Conservation (phyloP, 176 grass and related monocot species). For the Alloteropsis semialata region DNA sequence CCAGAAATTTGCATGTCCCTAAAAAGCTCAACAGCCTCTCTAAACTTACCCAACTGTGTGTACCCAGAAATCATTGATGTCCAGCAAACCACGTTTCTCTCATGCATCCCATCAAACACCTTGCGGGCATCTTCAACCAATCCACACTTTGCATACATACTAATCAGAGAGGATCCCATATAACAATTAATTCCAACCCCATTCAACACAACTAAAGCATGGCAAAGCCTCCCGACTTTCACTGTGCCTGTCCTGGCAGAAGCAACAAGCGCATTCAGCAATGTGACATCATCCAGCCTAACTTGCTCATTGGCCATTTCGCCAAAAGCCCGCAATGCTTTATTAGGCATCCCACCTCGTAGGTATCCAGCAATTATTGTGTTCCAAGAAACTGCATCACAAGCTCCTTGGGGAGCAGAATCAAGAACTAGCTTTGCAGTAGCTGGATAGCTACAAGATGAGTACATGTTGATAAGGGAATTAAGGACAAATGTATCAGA, state of each 20-base stretch:
- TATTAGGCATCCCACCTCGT: slow-evolving; percentile 49
- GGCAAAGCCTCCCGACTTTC: slow-evolving; percentile 51
- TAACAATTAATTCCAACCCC: slow-evolving; percentile 66
- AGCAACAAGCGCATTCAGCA: slow-evolving; percentile 69
- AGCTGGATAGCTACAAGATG: slow-evolving; percentile 44
- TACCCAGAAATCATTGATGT: slow-evolving; percentile 84
- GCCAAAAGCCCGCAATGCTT: slow-evolving; percentile 49
- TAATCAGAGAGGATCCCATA: slow-evolving; percentile 73
- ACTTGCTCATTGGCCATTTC: slow-evolving; percentile 51
- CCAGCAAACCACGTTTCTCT: slow-evolving; percentile 82
- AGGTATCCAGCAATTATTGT: slow-evolving; percentile 75
- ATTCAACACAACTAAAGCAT: slow-evolving; percentile 61
- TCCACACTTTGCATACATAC: slow-evolving; percentile 85
- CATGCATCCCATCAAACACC: slow-evolving; percentile 64
- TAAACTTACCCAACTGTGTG: slow-evolving; percentile 62
- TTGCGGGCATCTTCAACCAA: slow-evolving; percentile 53
- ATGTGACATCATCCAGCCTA: slow-evolving; percentile 65
- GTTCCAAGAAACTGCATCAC: slow-evolving; percentile 83
- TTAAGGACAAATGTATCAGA: slow-evolving; percentile 80
- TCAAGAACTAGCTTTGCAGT: slow-evolving; percentile 65
- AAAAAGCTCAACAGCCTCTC: slow-evolving; percentile 66
- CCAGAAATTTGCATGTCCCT: slow-evolving; percentile 72
- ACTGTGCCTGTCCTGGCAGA: slow-evolving; percentile 51
- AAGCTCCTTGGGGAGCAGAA: slow-evolving; percentile 41
- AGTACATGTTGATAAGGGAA: slow-evolving; percentile 82